Evolutionary conservation across 108 stramenopile species (phyloP).

Genomic region (Skeletonema costatum): DNA sequence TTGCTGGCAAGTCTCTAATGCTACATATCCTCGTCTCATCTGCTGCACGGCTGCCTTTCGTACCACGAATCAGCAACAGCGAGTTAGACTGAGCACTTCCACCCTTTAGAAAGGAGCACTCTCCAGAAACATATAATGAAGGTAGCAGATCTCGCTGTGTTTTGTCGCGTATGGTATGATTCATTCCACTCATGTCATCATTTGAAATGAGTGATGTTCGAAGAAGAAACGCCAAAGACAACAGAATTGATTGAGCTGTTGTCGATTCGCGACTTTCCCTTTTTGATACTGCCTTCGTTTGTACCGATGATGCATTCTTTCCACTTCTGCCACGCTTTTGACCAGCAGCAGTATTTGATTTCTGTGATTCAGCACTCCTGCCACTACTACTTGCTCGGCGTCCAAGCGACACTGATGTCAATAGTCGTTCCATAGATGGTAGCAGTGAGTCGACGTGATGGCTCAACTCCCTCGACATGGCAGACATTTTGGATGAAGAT

Average conservation of each 20-base stretch:
- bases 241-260: constrained; percentile 34
- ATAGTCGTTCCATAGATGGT: constrained; percentile 37
- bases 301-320: constrained; percentile 1
- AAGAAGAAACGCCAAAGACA: constrained; percentile 38
- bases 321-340: constrained; percentile 41
- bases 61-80: constrained; percentile 23
- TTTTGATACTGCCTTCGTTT: not conserved
- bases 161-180: not conserved
- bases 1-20: constrained; percentile 32
- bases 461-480: constrained; percentile 29
- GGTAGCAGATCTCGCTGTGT: constrained; percentile 13
- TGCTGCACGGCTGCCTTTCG: not conserved
- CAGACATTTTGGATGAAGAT: not conserved
- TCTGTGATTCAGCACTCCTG: constrained; percentile 4
- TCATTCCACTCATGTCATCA: not conserved
- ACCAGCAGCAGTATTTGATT: constrained; percentile 10
- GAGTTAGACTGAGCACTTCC: constrained; percentile 41
- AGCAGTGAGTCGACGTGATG: constrained; percentile 36
- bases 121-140: constrained; percentile 24
- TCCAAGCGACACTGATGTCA: constrained; percentile 34
- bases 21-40: constrained; percentile 3
- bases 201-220: constrained; percentile 23
- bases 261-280: constrained; percentile 7
- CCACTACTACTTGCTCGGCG: constrained; percentile 13
- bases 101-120: constrained; percentile 31